These are phyloP conservation scores for Exsudoporus frostii DNA, from an alignment of 768 basidiomycete genomes.

Conservation along the genomic window DNA sequence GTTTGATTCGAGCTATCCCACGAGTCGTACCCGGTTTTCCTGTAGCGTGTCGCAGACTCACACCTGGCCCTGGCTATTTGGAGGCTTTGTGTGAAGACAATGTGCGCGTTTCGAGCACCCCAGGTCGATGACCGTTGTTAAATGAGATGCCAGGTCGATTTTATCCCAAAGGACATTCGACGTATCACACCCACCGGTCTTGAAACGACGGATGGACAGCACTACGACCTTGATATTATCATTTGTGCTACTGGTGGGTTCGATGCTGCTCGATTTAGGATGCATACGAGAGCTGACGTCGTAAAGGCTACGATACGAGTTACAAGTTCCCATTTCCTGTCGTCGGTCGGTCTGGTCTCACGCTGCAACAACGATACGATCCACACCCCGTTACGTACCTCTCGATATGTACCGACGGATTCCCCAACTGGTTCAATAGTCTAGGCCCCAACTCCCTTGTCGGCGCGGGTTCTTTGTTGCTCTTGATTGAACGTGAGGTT, in stretches of 20 bases:
- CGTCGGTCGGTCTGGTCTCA: slow-evolving; percentile 50
- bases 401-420: slow-evolving; percentile 54
- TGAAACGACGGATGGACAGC: slow-evolving; percentile 51
- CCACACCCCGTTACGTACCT: slow-evolving; percentile 60
- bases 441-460: slow-evolving; percentile 57
- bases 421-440: slow-evolving; percentile 65
- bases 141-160: slow-evolving; percentile 34
- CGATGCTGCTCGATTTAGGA: not conserved
- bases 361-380: slow-evolving; percentile 50
- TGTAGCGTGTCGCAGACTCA: slow-evolving; percentile 59
- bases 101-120: slow-evolving; percentile 18
- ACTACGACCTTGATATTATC: slow-evolving; percentile 55
- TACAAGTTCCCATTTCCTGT: slow-evolving; percentile 49
- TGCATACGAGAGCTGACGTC: not conserved
- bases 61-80: slow-evolving; percentile 66
- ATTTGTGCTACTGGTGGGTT: slow-evolving; percentile 55
- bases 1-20: not conserved
- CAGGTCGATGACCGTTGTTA: not conserved
- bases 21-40: slow-evolving; percentile 55
- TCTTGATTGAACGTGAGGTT: slow-evolving; percentile 53
- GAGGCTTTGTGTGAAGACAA: slow-evolving; percentile 64
- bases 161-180: slow-evolving; percentile 47
- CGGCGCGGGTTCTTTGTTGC: slow-evolving; percentile 53
- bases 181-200: slow-evolving; percentile 53
- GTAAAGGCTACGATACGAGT: slow-evolving; percentile 42